Evolutionary conservation across 1,139 yeast genomes (phyloP).

Genomic region (Magnusiomyces paraingens): DNA sequence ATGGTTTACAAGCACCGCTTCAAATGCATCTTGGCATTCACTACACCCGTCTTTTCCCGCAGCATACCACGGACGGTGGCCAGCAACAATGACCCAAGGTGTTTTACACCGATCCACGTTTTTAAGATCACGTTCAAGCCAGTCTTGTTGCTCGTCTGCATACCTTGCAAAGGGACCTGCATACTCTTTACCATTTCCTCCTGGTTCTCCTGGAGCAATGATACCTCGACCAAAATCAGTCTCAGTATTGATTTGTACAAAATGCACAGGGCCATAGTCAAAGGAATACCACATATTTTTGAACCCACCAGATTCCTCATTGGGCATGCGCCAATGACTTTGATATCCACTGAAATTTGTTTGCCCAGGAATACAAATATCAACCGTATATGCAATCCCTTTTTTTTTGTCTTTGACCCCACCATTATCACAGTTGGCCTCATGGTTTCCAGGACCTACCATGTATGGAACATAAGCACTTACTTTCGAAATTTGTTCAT

Average conservation of each 20-base stretch:
- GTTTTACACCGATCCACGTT: conserved; percentile 28
- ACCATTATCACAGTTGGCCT: conserved; percentile 28
- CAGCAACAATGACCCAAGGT: conserved; percentile 33
- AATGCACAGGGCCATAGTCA: conserved; percentile 31
- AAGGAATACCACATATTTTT: conserved; percentile 31
- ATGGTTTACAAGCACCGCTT: conserved; percentile 23
- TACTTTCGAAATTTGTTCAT: conserved; percentile 24
- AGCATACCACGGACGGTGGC: conserved; percentile 36
- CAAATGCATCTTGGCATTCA: conserved; percentile 28
- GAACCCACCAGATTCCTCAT: conserved; percentile 22
- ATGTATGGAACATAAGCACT: conserved; percentile 25
- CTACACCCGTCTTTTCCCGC: conserved; percentile 16
- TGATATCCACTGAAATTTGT: conserved; percentile 25
- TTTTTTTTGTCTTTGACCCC: conserved; percentile 16
- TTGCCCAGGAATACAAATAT: conserved; percentile 24
- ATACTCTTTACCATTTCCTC: conserved; percentile 20
- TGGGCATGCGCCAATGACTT: conserved; percentile 27
- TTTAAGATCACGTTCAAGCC: conserved; percentile 41
- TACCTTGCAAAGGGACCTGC: conserved; percentile 25
- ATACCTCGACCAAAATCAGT: conserved; percentile 28
- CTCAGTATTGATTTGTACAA: conserved; percentile 29
- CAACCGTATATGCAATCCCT: conserved; percentile 15
- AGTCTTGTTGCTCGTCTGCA: conserved; percentile 28
- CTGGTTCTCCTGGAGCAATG: conserved; percentile 25
- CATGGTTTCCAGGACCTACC: conserved; percentile 32